Percentiles rank a stretch among this genome's conserved stretches.
Evolutionary conservation across 371 early-diverging fungal species (phyloP).

Genomic region (Mortierella sp.): DNA sequence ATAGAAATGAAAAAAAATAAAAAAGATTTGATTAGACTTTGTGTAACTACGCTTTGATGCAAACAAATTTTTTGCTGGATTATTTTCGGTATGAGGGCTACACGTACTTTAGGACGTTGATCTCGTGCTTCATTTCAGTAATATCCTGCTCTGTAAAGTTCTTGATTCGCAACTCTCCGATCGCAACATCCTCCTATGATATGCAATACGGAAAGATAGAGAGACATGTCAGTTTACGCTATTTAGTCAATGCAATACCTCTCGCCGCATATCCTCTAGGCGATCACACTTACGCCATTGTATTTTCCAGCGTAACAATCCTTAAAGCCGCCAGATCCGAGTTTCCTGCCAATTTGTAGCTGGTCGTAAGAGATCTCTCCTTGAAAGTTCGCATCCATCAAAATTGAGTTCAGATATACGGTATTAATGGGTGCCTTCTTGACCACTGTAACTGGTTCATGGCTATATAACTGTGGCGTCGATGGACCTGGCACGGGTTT

Average conservation of each 20-base stretch:
- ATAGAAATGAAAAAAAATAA: neutral
- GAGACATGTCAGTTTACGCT: neutral
- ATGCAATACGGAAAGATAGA: neutral
- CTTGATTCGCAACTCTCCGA: conserved; percentile 75
- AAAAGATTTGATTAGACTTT: neutral
- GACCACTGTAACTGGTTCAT: conserved; percentile 56
- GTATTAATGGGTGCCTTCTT: conserved; percentile 61
- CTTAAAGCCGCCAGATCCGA: conserved; percentile 85
- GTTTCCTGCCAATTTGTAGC: conserved; percentile 68
- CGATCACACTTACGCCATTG: conserved; percentile 62
- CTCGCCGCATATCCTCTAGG: too few species aligned
- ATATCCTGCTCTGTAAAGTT: conserved; percentile 78
- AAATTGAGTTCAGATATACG: conserved; percentile 63
- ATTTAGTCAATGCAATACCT: neutral
- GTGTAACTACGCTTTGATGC: too few species aligned
- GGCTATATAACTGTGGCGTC: conserved; percentile 70
- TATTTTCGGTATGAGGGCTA: too few species aligned
- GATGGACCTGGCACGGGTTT: conserved; percentile 79
- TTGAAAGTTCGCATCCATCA: conserved; percentile 56
- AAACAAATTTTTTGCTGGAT: too few species aligned
- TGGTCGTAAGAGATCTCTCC: conserved; percentile 74
- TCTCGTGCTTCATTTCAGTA: conserved; percentile 81
- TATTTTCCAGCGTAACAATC: conserved; percentile 79
- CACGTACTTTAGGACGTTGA: conserved; percentile 78
- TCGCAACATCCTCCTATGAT: conserved; percentile 74